Evolutionary conservation across 1,284 basidiomycete species (phyloP), one percentile per base, ranked within the genome.

Genomic region (Ceratobasidium sp.): DNA sequence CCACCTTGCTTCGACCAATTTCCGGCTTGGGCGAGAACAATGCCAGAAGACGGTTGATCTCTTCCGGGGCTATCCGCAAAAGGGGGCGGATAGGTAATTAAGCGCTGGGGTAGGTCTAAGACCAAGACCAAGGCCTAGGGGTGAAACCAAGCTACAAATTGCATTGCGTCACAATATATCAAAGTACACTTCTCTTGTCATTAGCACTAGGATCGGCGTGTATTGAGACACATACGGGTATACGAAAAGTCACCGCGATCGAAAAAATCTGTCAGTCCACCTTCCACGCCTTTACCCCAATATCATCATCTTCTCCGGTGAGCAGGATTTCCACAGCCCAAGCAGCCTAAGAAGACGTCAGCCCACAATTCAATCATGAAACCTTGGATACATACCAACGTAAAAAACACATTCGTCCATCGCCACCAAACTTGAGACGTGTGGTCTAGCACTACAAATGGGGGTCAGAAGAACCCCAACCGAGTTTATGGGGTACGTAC

Each of bases 391-490:
- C 64, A 29, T 52, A 76, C 74, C 54, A 95, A 86, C 3, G 93
- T 95, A 82, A 95, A 91, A 84, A 94, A 93, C 44, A 95, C 91
- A 81, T 93, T 93, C 85, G 92, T 91, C 93, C 93, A 95, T 80
- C 93, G 88, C 92, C 93, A 95, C 93, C 93, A 95, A 68, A 94
- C 89, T 82, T 95, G 93, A 8, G 92, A 93, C n/a, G 93, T 91
- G 80, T 93, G 91, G 81, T 80, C 80, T 15, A 80, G 78, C 19
- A 81, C 80, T 80, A 54, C 40, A 57, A 22, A n/a, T 15, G 32
- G 25, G 37, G 29, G 59, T 68, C 40, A 66, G 43, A 25, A 68
- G 29, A 19, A 49, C 17, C 19, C 19, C 8, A 5, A 37, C n/a
- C 29, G 15, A 37, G 46, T 19, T 1, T 37, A 94, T 91, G 76